These are phyloP conservation scores for Pichia terricola DNA, from an alignment of 1,139 yeast species.

Conservation along the genomic window DNA sequence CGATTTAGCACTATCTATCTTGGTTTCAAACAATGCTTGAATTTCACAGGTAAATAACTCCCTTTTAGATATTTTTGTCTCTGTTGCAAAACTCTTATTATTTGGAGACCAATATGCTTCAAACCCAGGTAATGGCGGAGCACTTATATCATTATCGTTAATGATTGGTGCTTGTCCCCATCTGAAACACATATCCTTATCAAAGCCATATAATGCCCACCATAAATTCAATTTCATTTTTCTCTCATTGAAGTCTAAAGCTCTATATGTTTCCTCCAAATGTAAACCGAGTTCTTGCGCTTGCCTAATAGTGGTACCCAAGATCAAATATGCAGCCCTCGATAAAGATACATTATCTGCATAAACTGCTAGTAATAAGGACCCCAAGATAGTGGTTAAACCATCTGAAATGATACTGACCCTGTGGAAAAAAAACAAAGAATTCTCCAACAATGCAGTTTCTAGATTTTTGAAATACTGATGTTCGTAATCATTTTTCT, in stretches of 20 bases:
- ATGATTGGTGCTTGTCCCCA: slow-evolving; percentile 54
- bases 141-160: slow-evolving; percentile 39
- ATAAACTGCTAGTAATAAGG: slow-evolving; percentile 36
- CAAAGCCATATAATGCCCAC: slow-evolving; percentile 48
- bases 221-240: slow-evolving; percentile 36
- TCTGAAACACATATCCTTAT: slow-evolving; percentile 45
- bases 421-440: slow-evolving; percentile 40
- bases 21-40: slow-evolving; percentile 5
- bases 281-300: slow-evolving; percentile 64
- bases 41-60: slow-evolving; percentile 4
- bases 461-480: slow-evolving; percentile 13
- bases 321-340: slow-evolving; percentile 35
- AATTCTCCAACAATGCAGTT: slow-evolving; percentile 21
- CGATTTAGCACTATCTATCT: not conserved
- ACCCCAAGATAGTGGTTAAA: slow-evolving; percentile 38
- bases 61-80: slow-evolving; percentile 1
- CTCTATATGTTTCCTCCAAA: slow-evolving; percentile 39
- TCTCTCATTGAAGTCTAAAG: slow-evolving; percentile 32
- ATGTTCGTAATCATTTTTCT: not conserved
- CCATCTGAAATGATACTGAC: slow-evolving; percentile 43
- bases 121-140: slow-evolving; percentile 20
- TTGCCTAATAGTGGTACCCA: slow-evolving; percentile 44
- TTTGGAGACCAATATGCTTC: slow-evolving; percentile 16
- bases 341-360: slow-evolving; percentile 36
- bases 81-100: not conserved